These are phyloP conservation scores for Pisolithus marmoratus DNA, from an alignment of 768 basidiomycete species.

Conservation along the genomic window DNA sequence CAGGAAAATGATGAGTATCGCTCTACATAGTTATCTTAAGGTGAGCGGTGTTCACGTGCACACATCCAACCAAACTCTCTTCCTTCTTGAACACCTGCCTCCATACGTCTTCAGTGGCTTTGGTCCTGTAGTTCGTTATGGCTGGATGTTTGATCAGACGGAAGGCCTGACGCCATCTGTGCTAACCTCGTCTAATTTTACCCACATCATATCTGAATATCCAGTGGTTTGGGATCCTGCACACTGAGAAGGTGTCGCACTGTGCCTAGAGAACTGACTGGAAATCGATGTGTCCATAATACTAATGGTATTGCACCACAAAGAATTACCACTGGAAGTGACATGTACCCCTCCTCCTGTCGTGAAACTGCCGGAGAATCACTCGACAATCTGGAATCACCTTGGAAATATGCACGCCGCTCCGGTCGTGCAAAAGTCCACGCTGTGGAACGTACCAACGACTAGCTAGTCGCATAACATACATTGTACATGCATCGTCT, in stretches of 20 bases:
- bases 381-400: too few species aligned
- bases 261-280: constrained; percentile 36
- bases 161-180: constrained; percentile 52
- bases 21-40: too few species aligned
- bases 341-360: background rate
- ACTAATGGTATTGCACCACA: too few species aligned
- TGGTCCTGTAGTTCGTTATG: background rate
- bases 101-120: constrained; percentile 36
- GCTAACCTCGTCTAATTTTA: constrained; percentile 38
- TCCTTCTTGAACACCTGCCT: constrained; percentile 62
- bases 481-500: too few species aligned
- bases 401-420: too few species aligned
- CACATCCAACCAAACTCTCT: constrained; percentile 80
- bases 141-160: constrained; percentile 80
- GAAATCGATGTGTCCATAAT: too few species aligned
- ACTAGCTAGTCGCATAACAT: too few species aligned
- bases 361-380: too few species aligned
- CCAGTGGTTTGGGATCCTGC: constrained; percentile 25
- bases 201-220: constrained; percentile 60
- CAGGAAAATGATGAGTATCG: constrained; percentile 24
- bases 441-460: too few species aligned
- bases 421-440: too few species aligned
- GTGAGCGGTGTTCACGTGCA: constrained; percentile 44
- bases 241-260: constrained; percentile 33
- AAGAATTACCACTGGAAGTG: background rate